These are phyloP conservation scores for Tricholoma hemisulphureum DNA, from an alignment of 768 basidiomycete genomes.

Conservation along the genomic window DNA sequence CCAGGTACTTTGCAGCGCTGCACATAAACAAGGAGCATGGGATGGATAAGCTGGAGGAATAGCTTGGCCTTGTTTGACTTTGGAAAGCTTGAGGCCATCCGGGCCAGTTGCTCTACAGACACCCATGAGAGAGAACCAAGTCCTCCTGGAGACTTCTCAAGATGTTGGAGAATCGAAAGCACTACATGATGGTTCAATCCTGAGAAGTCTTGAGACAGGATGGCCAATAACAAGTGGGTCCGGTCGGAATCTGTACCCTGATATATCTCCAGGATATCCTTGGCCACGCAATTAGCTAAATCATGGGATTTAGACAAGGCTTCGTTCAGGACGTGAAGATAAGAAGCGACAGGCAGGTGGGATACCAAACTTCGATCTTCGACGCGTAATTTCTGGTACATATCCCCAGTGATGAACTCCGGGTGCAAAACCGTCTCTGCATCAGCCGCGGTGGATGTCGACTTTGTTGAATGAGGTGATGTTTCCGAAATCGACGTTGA, in stretches of 20 bases:
- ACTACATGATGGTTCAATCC: conserved; percentile 10
- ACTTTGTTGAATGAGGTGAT: background rate
- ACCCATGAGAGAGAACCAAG: conserved; percentile 6
- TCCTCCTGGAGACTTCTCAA: conserved; percentile 9
- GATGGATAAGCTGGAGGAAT: conserved; percentile 26
- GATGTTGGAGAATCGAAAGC: conserved; percentile 15
- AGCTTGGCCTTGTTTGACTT: conserved; percentile 16
- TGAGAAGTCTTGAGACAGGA: conserved; percentile 12
- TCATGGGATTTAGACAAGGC: conserved; percentile 1
- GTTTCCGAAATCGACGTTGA: conserved; percentile 6
- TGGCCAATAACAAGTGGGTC: conserved; percentile 7
- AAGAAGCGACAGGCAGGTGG: conserved; percentile 3
- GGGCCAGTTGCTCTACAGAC: conserved; percentile 12
- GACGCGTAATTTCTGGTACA: conserved; percentile 10
- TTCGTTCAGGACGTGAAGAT: conserved; percentile 6
- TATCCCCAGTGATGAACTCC: background rate
- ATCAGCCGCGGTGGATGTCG: background rate
- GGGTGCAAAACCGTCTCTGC: background rate
- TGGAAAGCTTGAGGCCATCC: conserved; percentile 16
- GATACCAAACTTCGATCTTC: conserved; percentile 7
- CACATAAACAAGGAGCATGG: conserved; percentile 30
- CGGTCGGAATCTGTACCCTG: conserved; percentile 3
- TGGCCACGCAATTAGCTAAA: conserved; percentile 19
- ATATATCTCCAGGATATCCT: conserved; percentile 22
- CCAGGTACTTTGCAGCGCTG: conserved; percentile 22